These are phyloP conservation scores for Citrullus colocynthis DNA, from an alignment of 306 rosid genomes.

Conservation along the genomic window DNA sequence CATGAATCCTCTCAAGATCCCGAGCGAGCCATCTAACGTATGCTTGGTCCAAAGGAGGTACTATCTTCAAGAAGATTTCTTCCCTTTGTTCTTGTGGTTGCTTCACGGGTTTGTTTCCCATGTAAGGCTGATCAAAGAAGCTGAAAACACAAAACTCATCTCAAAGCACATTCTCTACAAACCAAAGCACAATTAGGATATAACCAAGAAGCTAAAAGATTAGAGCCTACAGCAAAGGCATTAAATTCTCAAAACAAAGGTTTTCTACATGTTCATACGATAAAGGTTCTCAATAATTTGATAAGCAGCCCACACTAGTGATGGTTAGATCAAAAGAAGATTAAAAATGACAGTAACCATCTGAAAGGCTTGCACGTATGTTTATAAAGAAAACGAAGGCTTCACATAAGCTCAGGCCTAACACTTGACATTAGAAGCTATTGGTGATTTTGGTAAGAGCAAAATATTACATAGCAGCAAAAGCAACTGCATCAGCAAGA, in stretches of 20 bases:
- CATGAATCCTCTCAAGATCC: slow-evolving; percentile 45
- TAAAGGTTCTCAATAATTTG: neutral
- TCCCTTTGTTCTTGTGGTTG: slow-evolving; percentile 33
- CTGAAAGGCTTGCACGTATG: neutral
- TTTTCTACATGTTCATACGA: neutral
- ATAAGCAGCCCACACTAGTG: too few relatives aligned
- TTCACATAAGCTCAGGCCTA: neutral
- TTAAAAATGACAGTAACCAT: neutral
- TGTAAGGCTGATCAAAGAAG: slow-evolving; percentile 9
- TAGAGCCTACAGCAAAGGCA: neutral
- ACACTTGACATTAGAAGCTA: neutral
- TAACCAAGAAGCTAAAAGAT: neutral
- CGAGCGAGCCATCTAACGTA: slow-evolving; percentile 43
- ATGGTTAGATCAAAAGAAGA: neutral
- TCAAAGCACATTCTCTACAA: neutral
- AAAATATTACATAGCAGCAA: neutral
- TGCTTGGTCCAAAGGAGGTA: slow-evolving; percentile 55
- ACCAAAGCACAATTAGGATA: neutral
- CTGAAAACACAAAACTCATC: neutral
- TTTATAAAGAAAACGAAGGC: neutral
- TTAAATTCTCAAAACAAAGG: neutral
- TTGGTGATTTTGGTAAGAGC: neutral
- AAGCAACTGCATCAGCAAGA: neutral
- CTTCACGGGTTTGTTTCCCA: slow-evolving; percentile 60
- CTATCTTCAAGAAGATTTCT: slow-evolving; percentile 33